Evolutionary conservation across 2,329 filamentous ascomycete genomes (phyloP).

Genomic region (Corniculantispora saksenae): DNA sequence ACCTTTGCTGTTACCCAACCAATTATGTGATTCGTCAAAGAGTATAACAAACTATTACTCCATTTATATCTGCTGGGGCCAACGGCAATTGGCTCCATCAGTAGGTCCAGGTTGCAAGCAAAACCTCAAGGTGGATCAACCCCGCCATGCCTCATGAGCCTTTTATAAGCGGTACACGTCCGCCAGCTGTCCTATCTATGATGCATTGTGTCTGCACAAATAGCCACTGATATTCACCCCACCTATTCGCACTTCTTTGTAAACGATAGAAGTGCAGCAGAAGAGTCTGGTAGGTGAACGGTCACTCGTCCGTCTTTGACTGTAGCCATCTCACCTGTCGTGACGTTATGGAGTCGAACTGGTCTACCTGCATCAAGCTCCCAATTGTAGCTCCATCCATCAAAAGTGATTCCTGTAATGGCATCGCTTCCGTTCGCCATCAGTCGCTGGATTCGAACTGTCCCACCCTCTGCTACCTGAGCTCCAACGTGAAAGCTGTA

Average conservation of each 20-base stretch:
- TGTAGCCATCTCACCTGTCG: conserved; percentile 46
- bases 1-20: background rate
- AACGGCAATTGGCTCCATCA: background rate
- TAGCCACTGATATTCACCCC: too few relatives aligned
- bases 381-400: conserved; percentile 62
- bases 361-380: conserved; percentile 57
- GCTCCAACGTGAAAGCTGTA: conserved; percentile 43
- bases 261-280: conserved; percentile 41
- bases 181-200: background rate
- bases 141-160: conserved; percentile 13
- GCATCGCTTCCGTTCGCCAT: conserved; percentile 65
- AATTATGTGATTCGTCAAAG: conserved; percentile 5
- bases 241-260: background rate
- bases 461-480: conserved; percentile 32
- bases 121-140: conserved; percentile 15
- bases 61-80: background rate
- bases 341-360: conserved; percentile 56
- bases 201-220: background rate
- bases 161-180: conserved; percentile 8
- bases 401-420: conserved; percentile 61
- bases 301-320: conserved; percentile 38
- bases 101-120: background rate
- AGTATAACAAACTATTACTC: conserved; percentile 1
- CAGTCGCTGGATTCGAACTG: conserved; percentile 47
- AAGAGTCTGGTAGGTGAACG: conserved; percentile 44